Conservation (phyloP, 805 yeast genomes). For the Cyberlindnera euphorbiae region DNA sequence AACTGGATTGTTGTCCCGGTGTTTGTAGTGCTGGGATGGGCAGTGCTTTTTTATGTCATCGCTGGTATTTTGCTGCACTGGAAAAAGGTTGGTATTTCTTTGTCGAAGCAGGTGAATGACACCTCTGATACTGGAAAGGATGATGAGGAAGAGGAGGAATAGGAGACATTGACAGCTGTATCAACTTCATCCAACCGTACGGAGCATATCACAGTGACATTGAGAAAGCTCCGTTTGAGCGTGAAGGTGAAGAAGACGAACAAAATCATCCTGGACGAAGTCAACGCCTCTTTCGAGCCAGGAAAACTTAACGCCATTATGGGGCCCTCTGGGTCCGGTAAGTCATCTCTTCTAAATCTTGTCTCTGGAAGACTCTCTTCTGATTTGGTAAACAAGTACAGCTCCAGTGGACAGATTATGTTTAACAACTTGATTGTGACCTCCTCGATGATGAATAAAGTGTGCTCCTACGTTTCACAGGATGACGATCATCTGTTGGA, state of each 20-base stretch:
- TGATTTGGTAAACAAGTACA: constrained; percentile 23
- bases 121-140: not conserved
- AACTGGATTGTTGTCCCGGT: constrained; percentile 68
- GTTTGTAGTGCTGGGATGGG: constrained; percentile 55
- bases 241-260: constrained; percentile 11
- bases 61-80: constrained; percentile 47
- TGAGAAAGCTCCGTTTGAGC: constrained; percentile 15
- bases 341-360: constrained; percentile 59
- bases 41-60: constrained; percentile 43
- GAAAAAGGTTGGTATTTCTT: constrained; percentile 31
- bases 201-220: constrained; percentile 14
- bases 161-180: not conserved
- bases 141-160: not conserved
- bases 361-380: constrained; percentile 56
- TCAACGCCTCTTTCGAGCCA: constrained; percentile 22
- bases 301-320: constrained; percentile 62
- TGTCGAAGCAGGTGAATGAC: constrained; percentile 20
- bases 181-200: too few relatives aligned
- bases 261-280: constrained; percentile 18
- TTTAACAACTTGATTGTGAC: constrained; percentile 38
- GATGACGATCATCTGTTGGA: constrained; percentile 73
- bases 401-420: constrained; percentile 37
- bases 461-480: constrained; percentile 79
- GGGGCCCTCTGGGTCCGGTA: constrained; percentile 84
- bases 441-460: constrained; percentile 33